Conservation (phyloP, 2,329 filamentous ascomycete species). For the Coleophoma cylindrospora region DNA sequence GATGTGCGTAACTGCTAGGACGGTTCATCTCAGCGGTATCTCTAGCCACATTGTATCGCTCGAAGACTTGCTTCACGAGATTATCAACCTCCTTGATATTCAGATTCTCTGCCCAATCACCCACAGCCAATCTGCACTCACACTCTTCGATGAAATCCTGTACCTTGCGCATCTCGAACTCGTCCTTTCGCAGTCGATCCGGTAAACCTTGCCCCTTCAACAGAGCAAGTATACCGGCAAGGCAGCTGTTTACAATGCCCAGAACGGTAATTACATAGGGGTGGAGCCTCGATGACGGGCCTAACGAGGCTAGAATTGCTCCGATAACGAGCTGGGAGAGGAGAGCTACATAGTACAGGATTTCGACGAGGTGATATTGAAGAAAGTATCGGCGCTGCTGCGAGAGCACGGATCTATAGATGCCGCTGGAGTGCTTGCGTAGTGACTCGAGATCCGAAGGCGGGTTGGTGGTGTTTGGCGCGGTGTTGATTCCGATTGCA, state of each 20-base stretch:
- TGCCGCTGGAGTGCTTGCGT: conserved; percentile 7
- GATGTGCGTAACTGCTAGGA: conserved; percentile 18
- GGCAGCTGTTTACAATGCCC: conserved; percentile 56
- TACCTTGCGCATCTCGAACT: conserved; percentile 38
- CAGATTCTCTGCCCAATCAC: conserved; percentile 10
- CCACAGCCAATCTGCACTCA: conserved; percentile 35
- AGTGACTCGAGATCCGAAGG: conserved; percentile 13
- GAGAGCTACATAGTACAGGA: conserved; percentile 36
- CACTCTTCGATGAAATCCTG: conserved; percentile 51
- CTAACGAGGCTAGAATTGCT: conserved; percentile 40
- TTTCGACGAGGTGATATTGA: conserved; percentile 30
- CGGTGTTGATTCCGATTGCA: conserved; percentile 17
- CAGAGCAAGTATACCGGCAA: conserved; percentile 56
- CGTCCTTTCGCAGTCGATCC: conserved; percentile 39
- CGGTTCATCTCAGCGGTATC: conserved; percentile 22
- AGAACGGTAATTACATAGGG: conserved; percentile 48
- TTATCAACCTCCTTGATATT: conserved; percentile 13
- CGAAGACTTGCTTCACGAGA: conserved; percentile 17
- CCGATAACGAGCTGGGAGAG: conserved; percentile 42
- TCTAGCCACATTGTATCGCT: conserved; percentile 19
- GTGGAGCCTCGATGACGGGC: conserved; percentile 41
- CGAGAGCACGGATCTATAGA: conserved; percentile 35
- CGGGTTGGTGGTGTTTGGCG: background rate
- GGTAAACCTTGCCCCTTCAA: conserved; percentile 46
- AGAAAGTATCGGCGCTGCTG: conserved; percentile 25